A percentile compares a stretch with the other conserved stretches of the same genome.
Evolutionary conservation across 2,329 filamentous ascomycete genomes (phyloP).

Genomic region (Cyphellophora europaea): DNA sequence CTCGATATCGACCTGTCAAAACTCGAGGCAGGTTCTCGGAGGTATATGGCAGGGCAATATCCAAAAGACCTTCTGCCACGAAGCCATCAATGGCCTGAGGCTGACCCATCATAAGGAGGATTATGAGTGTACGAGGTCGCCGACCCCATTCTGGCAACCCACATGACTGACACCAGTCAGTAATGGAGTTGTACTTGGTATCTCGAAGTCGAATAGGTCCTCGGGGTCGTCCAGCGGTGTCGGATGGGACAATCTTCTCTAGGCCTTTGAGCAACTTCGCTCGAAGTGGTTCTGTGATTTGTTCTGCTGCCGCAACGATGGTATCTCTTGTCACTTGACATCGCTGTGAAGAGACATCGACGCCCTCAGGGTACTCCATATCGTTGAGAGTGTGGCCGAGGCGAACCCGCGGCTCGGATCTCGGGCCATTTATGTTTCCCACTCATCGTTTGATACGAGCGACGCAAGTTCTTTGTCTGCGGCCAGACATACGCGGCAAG

Average conservation of each 20-base stretch:
- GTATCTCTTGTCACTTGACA: no score
- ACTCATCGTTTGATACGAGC: no score
- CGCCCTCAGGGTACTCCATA: no score
- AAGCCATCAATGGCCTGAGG: constrained; percentile 15
- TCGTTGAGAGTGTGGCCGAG: no score
- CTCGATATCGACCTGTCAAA: constrained; percentile 6
- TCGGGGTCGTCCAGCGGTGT: not conserved
- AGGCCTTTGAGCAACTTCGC: not conserved
- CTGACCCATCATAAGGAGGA: constrained; percentile 14
- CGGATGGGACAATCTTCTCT: not conserved
- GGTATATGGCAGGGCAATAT: constrained; percentile 17
- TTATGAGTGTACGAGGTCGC: constrained; percentile 14
- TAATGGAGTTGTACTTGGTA: constrained; percentile 1
- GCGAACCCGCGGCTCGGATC: no score
- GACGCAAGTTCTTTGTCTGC: no score
- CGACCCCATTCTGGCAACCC: constrained; percentile 6
- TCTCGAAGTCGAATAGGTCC: constrained; percentile 1
- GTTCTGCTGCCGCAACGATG: no score
- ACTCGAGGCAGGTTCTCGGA: constrained; percentile 11
- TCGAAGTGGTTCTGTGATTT: no score
- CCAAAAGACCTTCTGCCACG: constrained; percentile 10
- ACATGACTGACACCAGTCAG: not conserved
- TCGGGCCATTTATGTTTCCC: no score
- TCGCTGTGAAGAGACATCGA: no score
- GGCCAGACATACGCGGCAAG: no score